Base-by-base conservation (phyloP, 371 early-diverging fungal genomes). In the Basidiobolus meristosporus region DNA sequence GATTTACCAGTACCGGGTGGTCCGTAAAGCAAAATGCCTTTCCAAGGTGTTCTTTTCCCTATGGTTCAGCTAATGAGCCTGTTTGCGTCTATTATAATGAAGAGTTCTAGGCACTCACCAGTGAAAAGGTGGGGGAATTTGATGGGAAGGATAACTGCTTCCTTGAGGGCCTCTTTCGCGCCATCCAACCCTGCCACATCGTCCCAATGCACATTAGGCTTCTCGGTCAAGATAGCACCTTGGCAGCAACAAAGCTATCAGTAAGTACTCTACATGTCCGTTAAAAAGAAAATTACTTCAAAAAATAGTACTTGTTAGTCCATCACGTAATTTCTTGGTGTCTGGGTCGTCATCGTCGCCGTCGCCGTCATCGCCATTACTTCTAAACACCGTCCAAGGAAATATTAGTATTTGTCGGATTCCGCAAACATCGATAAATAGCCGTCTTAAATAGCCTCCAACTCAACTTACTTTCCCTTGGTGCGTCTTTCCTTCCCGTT, bases 1-100 rank as follows among this genome's bases (percentile, higher is more conserved):
- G 97, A 85, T 65, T 98, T 96, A 48, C 98, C 93, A 0, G 98
- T 93, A 51, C 98, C 96, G 15, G 99, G 99, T 21, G 96, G 96
- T 2, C 99, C 99, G 58, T 97, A 98, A 19, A 98, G 57, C 37
- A 98, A 61, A 43, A 99, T 97, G 15, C 99, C 98, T 43, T 79
- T 64, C 85, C 98, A 98, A 28, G 99, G 99, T 41, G 79, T 77
- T 51, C 98, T 77, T 56, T 90, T 72, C 43, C 83, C 71, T 72
- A 56, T 29, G 17, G 41, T 9, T 32, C 1, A 43, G 4, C 11
- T n/a, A 29, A 20, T 19, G 16, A 40, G 36, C 18, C 15, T 17
- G 22, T 18, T 21, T 20, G 18, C 28, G 10, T 1, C 14, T 29
- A 14, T 18, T 12, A 23, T 20, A 47, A 9, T 17, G 2, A 5